phyloP scores from a whole-genome alignment of 2,329 filamentous ascomycete genomes.

The Chaetomium olivaceum region DNA sequence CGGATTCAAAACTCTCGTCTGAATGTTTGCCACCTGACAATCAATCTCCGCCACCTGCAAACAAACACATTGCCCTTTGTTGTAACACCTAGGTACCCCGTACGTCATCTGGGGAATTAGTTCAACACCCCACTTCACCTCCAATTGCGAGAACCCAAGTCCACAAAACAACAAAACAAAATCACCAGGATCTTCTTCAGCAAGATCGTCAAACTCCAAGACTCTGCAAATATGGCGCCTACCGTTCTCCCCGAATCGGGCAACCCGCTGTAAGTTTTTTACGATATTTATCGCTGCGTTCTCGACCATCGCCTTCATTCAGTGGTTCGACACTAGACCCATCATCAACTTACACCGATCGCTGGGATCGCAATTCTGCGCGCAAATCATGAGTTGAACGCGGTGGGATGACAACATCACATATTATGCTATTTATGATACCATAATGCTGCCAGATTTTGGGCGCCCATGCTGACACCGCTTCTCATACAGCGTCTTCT shows the following conservation, averaged over 20 bases:
- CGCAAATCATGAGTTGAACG: background rate
- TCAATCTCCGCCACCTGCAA: background rate
- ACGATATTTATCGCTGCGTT: background rate
- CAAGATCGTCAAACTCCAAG: background rate
- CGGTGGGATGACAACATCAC: background rate
- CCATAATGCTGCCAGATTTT: background rate
- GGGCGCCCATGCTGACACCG: conserved; percentile 22
- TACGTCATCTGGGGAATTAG: background rate
- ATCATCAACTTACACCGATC: background rate
- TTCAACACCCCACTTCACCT: background rate
- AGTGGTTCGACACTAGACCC: no score
- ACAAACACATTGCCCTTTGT: background rate
- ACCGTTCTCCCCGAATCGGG: conserved; percentile 34
- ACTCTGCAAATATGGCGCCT: conserved; percentile 29
- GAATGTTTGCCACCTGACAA: conserved; percentile 1
- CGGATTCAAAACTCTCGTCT: background rate
- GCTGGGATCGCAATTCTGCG: background rate
- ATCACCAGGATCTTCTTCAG: background rate
- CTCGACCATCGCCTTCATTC: background rate
- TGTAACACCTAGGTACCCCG: background rate
- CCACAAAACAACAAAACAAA: conserved; percentile 3
- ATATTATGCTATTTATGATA: background rate
- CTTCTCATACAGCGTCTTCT: conserved; percentile 35
- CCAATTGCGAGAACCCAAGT: background rate
- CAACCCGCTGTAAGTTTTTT: conserved; percentile 34